phyloP scores from a whole-genome alignment of 1,139 yeast genomes.

The Yamadazyma sp. region DNA sequence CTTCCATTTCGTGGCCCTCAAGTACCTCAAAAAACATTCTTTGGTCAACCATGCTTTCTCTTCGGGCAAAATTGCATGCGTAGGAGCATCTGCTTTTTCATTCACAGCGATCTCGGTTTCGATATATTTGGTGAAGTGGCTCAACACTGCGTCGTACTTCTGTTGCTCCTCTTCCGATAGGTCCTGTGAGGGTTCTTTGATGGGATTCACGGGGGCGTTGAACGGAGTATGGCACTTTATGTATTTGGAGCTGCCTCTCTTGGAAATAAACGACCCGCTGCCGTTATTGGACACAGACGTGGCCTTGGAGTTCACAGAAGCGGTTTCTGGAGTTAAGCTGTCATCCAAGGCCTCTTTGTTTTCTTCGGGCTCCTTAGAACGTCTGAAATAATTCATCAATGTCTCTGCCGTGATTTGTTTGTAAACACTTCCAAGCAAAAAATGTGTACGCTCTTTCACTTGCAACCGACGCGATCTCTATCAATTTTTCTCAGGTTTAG shows the following conservation, averaged over 20 bases:
- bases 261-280: neutral
- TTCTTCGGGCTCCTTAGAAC: slow-evolving; percentile 10
- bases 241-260: slow-evolving; percentile 19
- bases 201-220: slow-evolving; percentile 39
- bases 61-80: slow-evolving; percentile 34
- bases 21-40: slow-evolving; percentile 83
- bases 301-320: slow-evolving; percentile 11
- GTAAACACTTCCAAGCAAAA: neutral
- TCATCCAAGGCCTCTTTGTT: neutral
- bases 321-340: neutral
- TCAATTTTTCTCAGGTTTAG: no score
- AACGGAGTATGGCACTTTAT: slow-evolving; percentile 42
- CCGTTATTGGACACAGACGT: slow-evolving; percentile 7
- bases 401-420: neutral
- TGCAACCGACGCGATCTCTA: no score
- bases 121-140: slow-evolving; percentile 24
- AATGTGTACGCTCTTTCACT: no score
- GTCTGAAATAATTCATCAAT: slow-evolving; percentile 21
- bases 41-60: slow-evolving; percentile 90
- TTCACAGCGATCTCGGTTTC: slow-evolving; percentile 23
- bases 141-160: slow-evolving; percentile 27
- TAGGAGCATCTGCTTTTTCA: slow-evolving; percentile 21
- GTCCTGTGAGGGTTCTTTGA: slow-evolving; percentile 29
- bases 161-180: slow-evolving; percentile 29
- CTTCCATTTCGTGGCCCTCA: slow-evolving; percentile 91